phyloP scores from a whole-genome alignment of 1,284 basidiomycete genomes.

The Rhodotorula sp. region DNA sequence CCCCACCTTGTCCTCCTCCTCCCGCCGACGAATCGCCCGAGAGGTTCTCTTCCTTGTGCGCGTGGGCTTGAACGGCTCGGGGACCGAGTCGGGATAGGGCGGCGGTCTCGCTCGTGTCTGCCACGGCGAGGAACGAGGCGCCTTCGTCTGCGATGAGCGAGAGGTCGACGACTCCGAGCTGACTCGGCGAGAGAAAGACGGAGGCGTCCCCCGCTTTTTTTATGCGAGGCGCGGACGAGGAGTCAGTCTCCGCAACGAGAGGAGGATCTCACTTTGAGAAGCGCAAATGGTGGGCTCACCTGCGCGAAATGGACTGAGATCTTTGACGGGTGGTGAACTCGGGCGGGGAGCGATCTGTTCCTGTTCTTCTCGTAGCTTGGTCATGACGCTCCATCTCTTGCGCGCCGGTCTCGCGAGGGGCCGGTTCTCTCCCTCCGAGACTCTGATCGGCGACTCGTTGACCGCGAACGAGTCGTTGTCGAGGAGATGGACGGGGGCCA shows the following conservation, averaged over 20 bases:
- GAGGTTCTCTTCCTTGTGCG: too few species aligned
- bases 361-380: constrained; percentile 4
- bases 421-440: constrained; percentile 5
- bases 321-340: constrained; percentile 12
- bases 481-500: constrained; percentile 14
- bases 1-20: background rate
- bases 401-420: background rate
- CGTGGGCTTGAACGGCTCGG: background rate
- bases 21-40: background rate
- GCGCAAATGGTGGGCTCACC: background rate
- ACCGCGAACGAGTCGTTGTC: constrained; percentile 23
- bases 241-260: background rate
- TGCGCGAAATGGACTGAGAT: constrained; percentile 2
- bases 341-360: background rate
- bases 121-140: constrained; percentile 20
- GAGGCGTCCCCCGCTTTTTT: constrained; percentile 13
- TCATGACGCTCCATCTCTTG: constrained; percentile 20
- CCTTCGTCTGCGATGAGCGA: constrained; percentile 27
- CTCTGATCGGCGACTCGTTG: background rate
- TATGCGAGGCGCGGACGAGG: too few species aligned
- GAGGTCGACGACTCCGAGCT: constrained; percentile 15
- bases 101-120: background rate
- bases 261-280: too few species aligned
- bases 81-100: background rate
- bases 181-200: background rate